Evolutionary conservation across 352 stramenopile species (phyloP).

Genomic region (Achlya hypogyna): DNA sequence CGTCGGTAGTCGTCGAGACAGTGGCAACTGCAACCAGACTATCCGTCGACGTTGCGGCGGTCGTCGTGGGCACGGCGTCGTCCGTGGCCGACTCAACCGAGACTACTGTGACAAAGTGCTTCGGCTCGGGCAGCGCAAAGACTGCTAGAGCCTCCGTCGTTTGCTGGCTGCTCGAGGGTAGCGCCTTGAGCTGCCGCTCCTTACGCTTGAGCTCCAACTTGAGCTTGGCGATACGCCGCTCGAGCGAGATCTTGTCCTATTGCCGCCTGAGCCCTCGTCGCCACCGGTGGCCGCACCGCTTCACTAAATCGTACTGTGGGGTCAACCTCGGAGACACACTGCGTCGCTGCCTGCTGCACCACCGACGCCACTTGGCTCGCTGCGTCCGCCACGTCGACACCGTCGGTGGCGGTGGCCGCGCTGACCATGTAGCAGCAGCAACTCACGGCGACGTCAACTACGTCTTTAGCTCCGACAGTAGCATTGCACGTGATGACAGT

Average conservation of each 20-base stretch:
- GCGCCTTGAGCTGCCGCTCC: slow-evolving; percentile 25
- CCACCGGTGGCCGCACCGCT: background rate
- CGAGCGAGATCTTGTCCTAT: slow-evolving; percentile 30
- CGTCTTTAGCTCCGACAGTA: too few species aligned
- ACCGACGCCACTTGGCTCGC: background rate
- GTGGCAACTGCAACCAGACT: too few species aligned
- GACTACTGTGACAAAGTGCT: too few species aligned
- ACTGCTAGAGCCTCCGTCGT: background rate
- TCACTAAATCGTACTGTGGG: background rate
- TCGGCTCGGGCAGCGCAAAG: background rate
- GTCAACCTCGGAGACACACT: background rate
- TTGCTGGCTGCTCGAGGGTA: background rate
- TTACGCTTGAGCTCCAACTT: slow-evolving; percentile 30
- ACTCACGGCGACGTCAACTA: background rate
- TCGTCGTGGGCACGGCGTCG: too few species aligned
- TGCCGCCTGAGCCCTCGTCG: background rate
- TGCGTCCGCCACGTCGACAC: background rate
- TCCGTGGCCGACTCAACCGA: too few species aligned
- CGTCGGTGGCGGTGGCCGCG: background rate
- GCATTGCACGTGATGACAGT: too few species aligned
- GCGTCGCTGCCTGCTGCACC: slow-evolving; percentile 21
- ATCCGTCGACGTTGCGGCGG: too few species aligned
- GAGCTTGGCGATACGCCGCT: slow-evolving; percentile 32
- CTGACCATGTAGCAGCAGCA: background rate
- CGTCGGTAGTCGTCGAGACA: too few species aligned